Base-by-base conservation (phyloP, 768 basidiomycete species). In the Psilocybe azurescens region DNA sequence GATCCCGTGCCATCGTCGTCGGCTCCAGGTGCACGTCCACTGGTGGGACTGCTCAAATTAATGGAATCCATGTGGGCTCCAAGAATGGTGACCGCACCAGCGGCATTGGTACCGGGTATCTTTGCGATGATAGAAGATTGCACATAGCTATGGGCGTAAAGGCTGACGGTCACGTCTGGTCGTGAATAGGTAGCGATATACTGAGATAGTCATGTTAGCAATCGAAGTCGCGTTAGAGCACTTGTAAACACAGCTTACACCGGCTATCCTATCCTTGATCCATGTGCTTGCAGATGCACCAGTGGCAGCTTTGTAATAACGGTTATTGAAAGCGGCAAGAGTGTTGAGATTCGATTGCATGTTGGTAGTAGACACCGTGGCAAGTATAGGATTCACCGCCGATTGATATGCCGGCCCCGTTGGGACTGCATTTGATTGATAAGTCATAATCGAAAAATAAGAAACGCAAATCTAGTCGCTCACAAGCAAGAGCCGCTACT, bases 1-100 rank as follows among this genome's bases (percentile, higher is more conserved):
- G 71, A 69, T 14, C 82, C 82, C 7, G 77, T 79, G 14, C 83
- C 83, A 55, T 83, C 81, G 63, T 83, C 83, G 54, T 84, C 83
- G 0, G 79, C 80, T 53, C 84, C 83, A 30, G 82, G 83, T 11
- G 81, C 81, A 28, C 77, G 76, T 44, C 79, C 79, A 39, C 67
- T 72, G 2, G 76, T 74, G 0, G 79, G 79, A 46, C 64, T 77
- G 65, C 69, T 70, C 41, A 72, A 71, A 64, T 81, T 81, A 65
- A 78, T 77, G 5, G 77, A 80, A 59, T 81, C 80, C 67, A 81
- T 75, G 60, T 81, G 80, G 8, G 78, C 75, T 18, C 76, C 80
- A 44, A 82, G 61, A 56, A 81, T 77, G 39, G 75, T 74, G 52
- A 74, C 67, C 3, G 75, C 72, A n/a, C 67, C 65, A 30, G 70